Conservation (phyloP, 805 yeast species). For the Priceomyces fermenticarens region DNA sequence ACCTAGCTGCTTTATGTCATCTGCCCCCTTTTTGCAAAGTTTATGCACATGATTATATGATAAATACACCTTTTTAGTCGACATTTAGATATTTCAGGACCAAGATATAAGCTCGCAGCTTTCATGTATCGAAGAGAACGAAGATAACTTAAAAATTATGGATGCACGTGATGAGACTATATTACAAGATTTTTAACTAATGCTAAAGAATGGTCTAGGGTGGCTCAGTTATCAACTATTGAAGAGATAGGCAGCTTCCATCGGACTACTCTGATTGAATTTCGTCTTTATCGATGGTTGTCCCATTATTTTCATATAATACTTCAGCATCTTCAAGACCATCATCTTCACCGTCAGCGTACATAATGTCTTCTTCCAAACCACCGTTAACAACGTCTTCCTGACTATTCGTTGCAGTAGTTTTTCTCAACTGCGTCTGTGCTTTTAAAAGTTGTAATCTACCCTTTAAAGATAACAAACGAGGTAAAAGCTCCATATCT, state of each 20-base stretch:
- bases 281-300: conserved; percentile 23
- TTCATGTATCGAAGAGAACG: too few species aligned
- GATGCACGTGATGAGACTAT: too few species aligned
- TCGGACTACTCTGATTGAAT: too few species aligned
- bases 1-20: conserved; percentile 42
- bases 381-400: conserved; percentile 12
- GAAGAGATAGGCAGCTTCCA: too few species aligned
- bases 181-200: too few species aligned
- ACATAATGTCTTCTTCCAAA: conserved; percentile 27
- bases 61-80: conserved; percentile 51
- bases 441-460: conserved; percentile 72
- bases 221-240: too few species aligned
- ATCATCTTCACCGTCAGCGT: conserved; percentile 42
- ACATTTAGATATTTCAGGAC: neutral
- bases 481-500: conserved; percentile 58
- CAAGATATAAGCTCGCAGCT: too few species aligned
- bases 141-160: too few species aligned
- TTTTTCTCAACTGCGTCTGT: conserved; percentile 71
- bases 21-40: conserved; percentile 69
- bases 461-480: conserved; percentile 79
- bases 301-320: conserved; percentile 24
- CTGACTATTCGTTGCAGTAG: neutral
- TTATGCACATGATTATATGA: conserved; percentile 82
- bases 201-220: too few species aligned
- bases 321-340: conserved; percentile 21